Evolutionary conservation across 257 asterid species (phyloP).

Genomic region (Nicotiana sylvestris): DNA sequence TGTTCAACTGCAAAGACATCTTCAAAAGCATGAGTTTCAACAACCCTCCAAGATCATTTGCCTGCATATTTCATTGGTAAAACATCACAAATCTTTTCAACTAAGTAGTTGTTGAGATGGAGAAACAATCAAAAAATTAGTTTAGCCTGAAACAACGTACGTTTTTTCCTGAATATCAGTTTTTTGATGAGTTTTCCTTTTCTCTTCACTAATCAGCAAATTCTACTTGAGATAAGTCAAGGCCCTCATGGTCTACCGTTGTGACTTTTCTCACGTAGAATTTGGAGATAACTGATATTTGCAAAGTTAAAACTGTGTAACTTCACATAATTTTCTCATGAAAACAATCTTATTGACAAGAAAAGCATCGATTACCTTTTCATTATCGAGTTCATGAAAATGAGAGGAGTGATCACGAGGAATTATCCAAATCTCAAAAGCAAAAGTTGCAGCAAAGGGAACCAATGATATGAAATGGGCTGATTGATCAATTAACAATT

Average conservation of each 20-base stretch:
- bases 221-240: not conserved
- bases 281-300: conserved; percentile 1
- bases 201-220: not conserved
- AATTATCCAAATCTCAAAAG: conserved; percentile 91
- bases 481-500: conserved; percentile 53
- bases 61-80: conserved; percentile 40
- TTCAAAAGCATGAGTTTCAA: conserved; percentile 71
- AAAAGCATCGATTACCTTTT: conserved; percentile 45
- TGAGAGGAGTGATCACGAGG: conserved; percentile 80
- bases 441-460: conserved; percentile 75
- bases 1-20: conserved; percentile 69
- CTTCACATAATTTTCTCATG: not conserved
- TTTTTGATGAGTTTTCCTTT: not conserved
- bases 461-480: conserved; percentile 61
- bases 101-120: not conserved
- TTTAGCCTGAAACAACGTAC: not conserved
- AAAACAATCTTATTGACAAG: not conserved
- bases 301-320: not conserved
- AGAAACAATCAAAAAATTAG: not conserved
- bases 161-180: not conserved
- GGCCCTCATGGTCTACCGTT: not conserved
- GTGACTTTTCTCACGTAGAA: not conserved
- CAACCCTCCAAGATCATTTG: conserved; percentile 71
- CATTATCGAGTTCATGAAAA: conserved; percentile 60
- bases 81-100: conserved; percentile 9